These are phyloP conservation scores for Taxawa tesnikishii DNA, from an alignment of 2,329 filamentous ascomycete species.

Conservation along the genomic window DNA sequence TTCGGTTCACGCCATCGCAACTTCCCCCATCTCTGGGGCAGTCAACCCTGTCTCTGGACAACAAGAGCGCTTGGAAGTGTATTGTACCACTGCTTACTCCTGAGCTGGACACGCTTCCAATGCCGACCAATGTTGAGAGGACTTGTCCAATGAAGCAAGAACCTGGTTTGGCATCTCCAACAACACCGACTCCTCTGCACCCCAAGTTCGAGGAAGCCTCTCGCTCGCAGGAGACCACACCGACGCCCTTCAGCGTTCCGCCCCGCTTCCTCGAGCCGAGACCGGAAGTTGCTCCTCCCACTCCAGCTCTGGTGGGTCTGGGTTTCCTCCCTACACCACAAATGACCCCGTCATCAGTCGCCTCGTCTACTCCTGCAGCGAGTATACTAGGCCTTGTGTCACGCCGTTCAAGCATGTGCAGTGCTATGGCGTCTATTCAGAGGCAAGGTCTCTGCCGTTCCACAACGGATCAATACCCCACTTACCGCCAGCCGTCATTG, in stretches of 20 bases:
- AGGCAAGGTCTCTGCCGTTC: conserved; percentile 42
- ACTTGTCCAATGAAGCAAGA: neutral
- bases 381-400: conserved; percentile 37
- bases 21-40: conserved; percentile 17
- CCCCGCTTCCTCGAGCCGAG: conserved; percentile 40
- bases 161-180: neutral
- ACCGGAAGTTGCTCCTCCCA: conserved; percentile 34
- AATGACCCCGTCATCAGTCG: conserved; percentile 44
- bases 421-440: conserved; percentile 46
- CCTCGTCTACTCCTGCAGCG: conserved; percentile 48
- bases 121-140: neutral
- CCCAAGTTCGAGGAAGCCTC: conserved; percentile 6
- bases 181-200: conserved; percentile 4
- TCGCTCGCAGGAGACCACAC: conserved; percentile 29
- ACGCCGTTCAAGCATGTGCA: conserved; percentile 44
- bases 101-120: conserved; percentile 33
- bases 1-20: conserved; percentile 60
- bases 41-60: conserved; percentile 7
- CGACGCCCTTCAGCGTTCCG: conserved; percentile 25
- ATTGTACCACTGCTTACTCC: conserved; percentile 45
- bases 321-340: conserved; percentile 48
- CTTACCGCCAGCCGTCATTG: conserved; percentile 32
- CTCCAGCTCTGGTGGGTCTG: conserved; percentile 43
- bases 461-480: conserved; percentile 36
- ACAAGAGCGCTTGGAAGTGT: conserved; percentile 24